A percentile compares a stretch with the other conserved stretches of the same genome.
Conservation (phyloP, 2,329 filamentous ascomycete species). For the Cadophora gregata region DNA sequence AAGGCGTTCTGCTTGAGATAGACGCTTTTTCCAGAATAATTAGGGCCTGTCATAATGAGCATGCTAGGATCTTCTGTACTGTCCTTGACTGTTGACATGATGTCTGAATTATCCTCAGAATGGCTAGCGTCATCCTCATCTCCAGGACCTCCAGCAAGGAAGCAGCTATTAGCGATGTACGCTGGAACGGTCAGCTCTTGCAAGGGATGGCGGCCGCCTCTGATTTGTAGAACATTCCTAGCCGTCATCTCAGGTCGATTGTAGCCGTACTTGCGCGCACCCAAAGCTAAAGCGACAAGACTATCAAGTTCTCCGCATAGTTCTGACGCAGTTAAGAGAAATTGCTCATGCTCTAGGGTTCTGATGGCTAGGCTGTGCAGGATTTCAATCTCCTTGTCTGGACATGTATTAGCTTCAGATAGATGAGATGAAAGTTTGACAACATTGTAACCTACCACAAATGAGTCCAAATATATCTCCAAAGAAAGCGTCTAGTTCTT, state of each 20-base stretch:
- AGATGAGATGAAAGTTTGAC: background rate
- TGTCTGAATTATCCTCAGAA: background rate
- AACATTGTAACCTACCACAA: constrained; percentile 62
- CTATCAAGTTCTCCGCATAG: constrained; percentile 88
- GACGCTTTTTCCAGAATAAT: constrained; percentile 95
- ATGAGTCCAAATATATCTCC: constrained; percentile 88
- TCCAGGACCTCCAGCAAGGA: constrained; percentile 66
- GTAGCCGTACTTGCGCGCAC: constrained; percentile 77
- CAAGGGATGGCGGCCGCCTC: constrained; percentile 82
- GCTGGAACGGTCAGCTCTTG: constrained; percentile 83
- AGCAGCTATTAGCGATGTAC: constrained; percentile 84
- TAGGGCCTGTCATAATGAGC: constrained; percentile 87
- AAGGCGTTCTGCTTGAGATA: constrained; percentile 93
- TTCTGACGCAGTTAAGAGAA: constrained; percentile 74
- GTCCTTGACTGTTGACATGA: constrained; percentile 25
- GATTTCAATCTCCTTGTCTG: constrained; percentile 89
- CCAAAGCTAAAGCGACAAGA: constrained; percentile 78
- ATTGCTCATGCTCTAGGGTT: constrained; percentile 71
- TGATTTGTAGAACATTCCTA: constrained; percentile 74
- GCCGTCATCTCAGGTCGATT: constrained; percentile 71
- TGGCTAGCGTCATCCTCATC: constrained; percentile 22
- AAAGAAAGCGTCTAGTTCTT: constrained; percentile 77
- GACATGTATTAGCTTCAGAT: constrained; percentile 23
- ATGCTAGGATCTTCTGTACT: constrained; percentile 61
- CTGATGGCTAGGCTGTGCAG: constrained; percentile 76